phyloP scores from a whole-genome alignment of 23 red algal species.

The Gracilaria domingensis region DNA sequence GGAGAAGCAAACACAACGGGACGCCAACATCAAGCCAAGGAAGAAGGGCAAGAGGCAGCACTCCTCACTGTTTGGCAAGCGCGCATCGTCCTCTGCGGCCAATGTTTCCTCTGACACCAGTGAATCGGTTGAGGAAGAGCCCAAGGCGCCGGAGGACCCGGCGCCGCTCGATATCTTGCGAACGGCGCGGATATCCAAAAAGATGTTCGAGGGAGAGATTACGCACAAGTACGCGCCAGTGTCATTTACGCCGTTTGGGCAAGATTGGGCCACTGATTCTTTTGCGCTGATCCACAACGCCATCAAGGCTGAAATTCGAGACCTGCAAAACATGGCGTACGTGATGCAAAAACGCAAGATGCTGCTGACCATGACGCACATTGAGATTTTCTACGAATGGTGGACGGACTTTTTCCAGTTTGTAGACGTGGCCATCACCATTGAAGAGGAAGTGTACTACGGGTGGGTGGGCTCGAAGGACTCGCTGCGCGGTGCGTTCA shows the following conservation, averaged over 20 bases:
- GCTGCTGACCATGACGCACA: conserved; percentile 66
- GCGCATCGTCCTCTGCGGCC: neutral
- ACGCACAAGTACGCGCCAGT: conserved; percentile 63
- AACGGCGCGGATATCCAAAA: conserved; percentile 70
- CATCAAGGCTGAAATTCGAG: conserved; percentile 57
- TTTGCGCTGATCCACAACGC: conserved; percentile 75
- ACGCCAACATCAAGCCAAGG: neutral
- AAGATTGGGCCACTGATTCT: conserved; percentile 71
- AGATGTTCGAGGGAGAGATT: conserved; percentile 43
- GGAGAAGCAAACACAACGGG: neutral
- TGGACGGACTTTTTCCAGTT: conserved; percentile 63
- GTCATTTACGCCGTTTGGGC: conserved; percentile 50
- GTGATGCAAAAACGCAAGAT: conserved; percentile 71
- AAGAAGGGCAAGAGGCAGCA: conserved; percentile 29
- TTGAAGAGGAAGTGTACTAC: conserved; percentile 65
- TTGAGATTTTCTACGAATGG: conserved; percentile 78
- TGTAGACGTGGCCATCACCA: conserved; percentile 37
- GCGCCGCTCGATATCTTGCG: conserved; percentile 58
- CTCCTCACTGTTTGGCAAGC: conserved; percentile 17
- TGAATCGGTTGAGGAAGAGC: conserved; percentile 4
- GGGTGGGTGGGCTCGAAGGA: conserved; percentile 56
- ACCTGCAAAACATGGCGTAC: conserved; percentile 61
- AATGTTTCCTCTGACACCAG: neutral
- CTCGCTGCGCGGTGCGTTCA: conserved; percentile 54
- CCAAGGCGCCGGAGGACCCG: neutral